phyloP scores from a whole-genome alignment of 108 stramenopile genomes.

The Fragilaria crotonensis region DNA sequence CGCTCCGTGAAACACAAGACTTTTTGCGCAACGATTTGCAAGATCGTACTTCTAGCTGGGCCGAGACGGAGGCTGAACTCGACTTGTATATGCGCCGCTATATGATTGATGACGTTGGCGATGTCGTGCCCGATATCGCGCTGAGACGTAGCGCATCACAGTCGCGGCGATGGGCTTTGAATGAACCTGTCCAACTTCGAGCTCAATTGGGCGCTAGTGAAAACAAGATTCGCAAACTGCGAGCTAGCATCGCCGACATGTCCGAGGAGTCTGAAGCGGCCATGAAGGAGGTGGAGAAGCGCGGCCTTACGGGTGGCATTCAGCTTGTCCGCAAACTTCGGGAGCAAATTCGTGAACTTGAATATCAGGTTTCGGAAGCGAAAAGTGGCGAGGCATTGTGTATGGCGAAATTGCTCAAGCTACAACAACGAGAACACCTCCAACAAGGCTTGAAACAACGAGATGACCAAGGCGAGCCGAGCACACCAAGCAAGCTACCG shows the following conservation, averaged over 20 bases:
- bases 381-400: constrained; percentile 39
- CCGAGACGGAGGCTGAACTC: constrained; percentile 56
- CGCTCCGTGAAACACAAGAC: constrained; percentile 41
- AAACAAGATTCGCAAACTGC: constrained; percentile 50
- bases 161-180: constrained; percentile 5
- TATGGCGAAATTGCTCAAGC: constrained; percentile 51
- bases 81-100: constrained; percentile 6
- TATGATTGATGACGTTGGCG: constrained; percentile 18
- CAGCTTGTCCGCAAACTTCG: constrained; percentile 44
- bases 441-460: background rate
- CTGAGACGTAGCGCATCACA: background rate
- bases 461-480: background rate
- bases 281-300: constrained; percentile 52
- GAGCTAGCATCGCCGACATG: constrained; percentile 61
- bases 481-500: background rate
- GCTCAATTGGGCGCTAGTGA: constrained; percentile 42
- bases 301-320: constrained; percentile 63
- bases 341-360: constrained; percentile 58
- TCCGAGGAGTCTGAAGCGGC: constrained; percentile 61
- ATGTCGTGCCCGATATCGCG: constrained; percentile 8
- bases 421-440: constrained; percentile 19
- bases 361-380: constrained; percentile 42
- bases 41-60: constrained; percentile 31
- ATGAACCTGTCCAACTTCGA: constrained; percentile 14
- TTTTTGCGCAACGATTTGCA: constrained; percentile 27